phyloP scores from a whole-genome alignment of 495 filamentous ascomycete genomes.

The Niebla homalea region DNA sequence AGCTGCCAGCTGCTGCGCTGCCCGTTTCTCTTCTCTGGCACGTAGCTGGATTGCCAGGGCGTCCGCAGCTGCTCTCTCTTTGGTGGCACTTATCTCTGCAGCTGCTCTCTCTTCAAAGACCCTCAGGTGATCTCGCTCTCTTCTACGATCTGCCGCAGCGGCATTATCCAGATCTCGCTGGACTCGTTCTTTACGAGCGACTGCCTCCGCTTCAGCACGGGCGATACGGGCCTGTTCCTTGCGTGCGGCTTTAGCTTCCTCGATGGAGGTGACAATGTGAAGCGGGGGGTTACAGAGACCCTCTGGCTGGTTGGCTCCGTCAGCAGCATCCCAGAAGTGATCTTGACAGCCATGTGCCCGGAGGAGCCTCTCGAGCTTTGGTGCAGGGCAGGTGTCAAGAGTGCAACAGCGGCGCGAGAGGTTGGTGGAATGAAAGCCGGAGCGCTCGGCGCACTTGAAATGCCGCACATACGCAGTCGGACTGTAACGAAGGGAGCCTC shows the following conservation, averaged over 20 bases:
- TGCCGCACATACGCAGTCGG: conserved; percentile 10
- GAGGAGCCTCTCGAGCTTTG: conserved; percentile 11
- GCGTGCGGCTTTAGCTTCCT: neutral
- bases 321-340: conserved; percentile 7
- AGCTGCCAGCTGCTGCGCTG: neutral
- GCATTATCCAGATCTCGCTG: conserved; percentile 1
- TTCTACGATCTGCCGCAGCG: conserved; percentile 3
- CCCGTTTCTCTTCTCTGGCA: neutral
- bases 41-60: conserved; percentile 1
- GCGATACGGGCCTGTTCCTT: neutral
- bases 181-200: neutral
- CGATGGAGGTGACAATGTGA: neutral
- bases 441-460: conserved; percentile 1
- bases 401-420: conserved; percentile 6
- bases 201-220: conserved; percentile 5
- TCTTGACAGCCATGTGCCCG: conserved; percentile 4
- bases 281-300: conserved; percentile 1
- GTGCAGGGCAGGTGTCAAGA: neutral
- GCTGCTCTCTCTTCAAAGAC: neutral
- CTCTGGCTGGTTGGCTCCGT: conserved; percentile 6
- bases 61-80: neutral
- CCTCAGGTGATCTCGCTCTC: conserved; percentile 1
- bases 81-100: neutral
- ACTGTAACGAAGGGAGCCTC: conserved; percentile 8
- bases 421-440: neutral